A percentile compares a stretch with the other conserved stretches of the same genome.
phyloP scores from a whole-genome alignment of 257 asterid species.

The Paraleonurus japonicus region DNA sequence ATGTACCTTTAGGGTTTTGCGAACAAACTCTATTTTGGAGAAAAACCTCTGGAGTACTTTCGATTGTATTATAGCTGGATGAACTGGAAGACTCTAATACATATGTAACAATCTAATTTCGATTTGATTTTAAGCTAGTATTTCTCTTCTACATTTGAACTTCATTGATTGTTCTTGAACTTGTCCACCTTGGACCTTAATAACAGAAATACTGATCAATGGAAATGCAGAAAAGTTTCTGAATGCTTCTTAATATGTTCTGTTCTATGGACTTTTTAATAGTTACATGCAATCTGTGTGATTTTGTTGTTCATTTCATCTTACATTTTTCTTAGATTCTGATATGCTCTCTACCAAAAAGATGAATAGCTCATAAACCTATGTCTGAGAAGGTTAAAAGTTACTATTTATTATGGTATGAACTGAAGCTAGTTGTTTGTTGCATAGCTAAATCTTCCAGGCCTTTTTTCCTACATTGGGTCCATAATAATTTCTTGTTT shows the following conservation, averaged over 20 bases:
- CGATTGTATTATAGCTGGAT: not conserved
- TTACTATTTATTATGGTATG: not conserved
- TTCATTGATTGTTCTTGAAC: conserved; percentile 2
- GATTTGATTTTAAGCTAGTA: conserved; percentile 1
- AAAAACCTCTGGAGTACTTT: not conserved
- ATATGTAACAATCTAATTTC: not conserved
- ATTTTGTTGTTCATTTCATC: not conserved
- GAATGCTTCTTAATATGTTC: conserved; percentile 3
- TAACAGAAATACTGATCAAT: not conserved
- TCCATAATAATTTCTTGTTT: not conserved
- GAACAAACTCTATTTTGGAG: not conserved
- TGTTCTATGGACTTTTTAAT: not conserved
- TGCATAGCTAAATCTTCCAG: not conserved
- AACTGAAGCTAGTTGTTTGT: conserved; percentile 11
- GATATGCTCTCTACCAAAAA: not conserved
- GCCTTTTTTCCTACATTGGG: not conserved
- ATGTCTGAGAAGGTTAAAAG: not conserved
- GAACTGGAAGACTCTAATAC: not conserved
- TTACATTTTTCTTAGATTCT: not conserved
- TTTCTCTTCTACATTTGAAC: not conserved
- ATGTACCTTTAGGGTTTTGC: not conserved
- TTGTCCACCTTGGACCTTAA: not conserved
- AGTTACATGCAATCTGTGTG: not conserved
- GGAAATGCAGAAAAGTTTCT: not conserved
- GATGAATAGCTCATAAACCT: not conserved